Evolutionary conservation across 192 early-diverging fungal genomes (phyloP), one percentile per base, ranked within the genome.

Genomic region (Umbelopsis isabellina): DNA sequence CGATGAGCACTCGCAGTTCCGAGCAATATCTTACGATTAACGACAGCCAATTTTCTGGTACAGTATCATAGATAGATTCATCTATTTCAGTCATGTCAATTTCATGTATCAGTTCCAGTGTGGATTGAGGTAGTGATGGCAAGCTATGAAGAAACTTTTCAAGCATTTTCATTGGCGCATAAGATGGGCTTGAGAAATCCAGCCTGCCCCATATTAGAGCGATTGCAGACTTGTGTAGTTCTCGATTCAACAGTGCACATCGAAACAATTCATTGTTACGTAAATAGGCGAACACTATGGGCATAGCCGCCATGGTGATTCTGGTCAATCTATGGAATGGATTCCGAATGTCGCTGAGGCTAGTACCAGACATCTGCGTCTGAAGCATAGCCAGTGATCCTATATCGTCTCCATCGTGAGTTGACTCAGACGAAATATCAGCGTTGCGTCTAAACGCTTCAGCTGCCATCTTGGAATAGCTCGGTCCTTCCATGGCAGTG

Each of bases 231-330:
- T 4, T 27, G 4, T 22, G 16, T 18, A 61, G 16, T 35, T 61
- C 55, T 35, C 13, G 30, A 13, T 61, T 61, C 27, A 61, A 61
- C 30, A 61, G 37, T 33, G 55, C 55, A 33, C 55, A 61, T 1
- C 30, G 9, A n/a, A n/a, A 61, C 16, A 61, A n/a, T 30, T 61
- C 55, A 35, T 25, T 61, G 55, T 61, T 61, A 10, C 55, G 55
- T 35, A 61, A 25, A 33, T 61, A 33, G 15, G 27, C 12, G 4
- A 61, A 33, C 27, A 61, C 55, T 35, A 61, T 25, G 11, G 16
- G 12, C 12, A 61, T 27, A 15, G 30, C 16, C 13, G 55, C 55
- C 15, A 35, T 25, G 18, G 55, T 61, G 27, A 61, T 35, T 16
- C 27, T 30, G 12, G 55, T 35, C 11, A 61, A 35, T n/a, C 27